Conservation (phyloP, 768 basidiomycete genomes). For the Boletus tomentosulus region DNA sequence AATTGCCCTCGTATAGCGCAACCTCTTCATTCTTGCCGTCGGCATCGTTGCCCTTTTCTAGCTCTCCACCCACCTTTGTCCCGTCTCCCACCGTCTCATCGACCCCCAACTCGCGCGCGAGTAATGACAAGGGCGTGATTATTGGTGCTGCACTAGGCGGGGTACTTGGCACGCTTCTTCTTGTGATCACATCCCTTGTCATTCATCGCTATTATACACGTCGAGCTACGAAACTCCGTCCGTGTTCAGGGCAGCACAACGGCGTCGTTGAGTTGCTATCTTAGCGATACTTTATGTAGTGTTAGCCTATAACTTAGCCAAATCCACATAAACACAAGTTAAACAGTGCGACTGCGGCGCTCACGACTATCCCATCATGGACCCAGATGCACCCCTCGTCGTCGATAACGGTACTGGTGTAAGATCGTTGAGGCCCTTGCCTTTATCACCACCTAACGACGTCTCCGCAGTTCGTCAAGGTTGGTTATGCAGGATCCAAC, state of each 20-base stretch:
- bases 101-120: background rate
- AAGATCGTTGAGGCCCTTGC: constrained; percentile 30
- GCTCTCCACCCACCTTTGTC: constrained; percentile 15
- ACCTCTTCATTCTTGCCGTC: constrained; percentile 28
- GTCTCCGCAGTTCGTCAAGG: constrained; percentile 75
- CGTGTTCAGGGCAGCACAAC: background rate
- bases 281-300: background rate
- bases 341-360: background rate
- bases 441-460: background rate
- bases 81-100: constrained; percentile 7
- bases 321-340: constrained; percentile 19
- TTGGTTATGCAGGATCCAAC: constrained; percentile 88
- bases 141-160: constrained; percentile 14
- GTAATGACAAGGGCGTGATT: constrained; percentile 7
- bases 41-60: constrained; percentile 21
- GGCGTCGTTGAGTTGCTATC: background rate
- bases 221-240: background rate
- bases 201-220: constrained; percentile 7
- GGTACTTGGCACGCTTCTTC: constrained; percentile 9
- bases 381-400: constrained; percentile 51
- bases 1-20: constrained; percentile 11
- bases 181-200: constrained; percentile 6
- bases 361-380: constrained; percentile 18
- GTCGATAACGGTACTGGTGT: constrained; percentile 91
- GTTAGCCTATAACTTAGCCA: background rate